phyloP scores from a whole-genome alignment of 805 yeast genomes.

The Zygotorulaspora florentina region DNA sequence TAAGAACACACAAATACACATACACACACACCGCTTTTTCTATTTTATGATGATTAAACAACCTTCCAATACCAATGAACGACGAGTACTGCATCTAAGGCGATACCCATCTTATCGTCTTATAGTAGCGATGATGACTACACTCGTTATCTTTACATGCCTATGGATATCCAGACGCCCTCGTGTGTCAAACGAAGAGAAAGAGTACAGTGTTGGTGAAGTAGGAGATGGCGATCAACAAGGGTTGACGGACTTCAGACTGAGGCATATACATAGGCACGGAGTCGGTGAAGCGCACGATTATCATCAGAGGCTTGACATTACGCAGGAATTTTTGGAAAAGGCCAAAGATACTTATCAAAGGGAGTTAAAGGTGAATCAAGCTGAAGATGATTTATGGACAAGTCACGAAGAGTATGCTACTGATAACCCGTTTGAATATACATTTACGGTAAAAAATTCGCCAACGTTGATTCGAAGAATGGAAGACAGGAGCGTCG shows the following conservation, averaged over 20 bases:
- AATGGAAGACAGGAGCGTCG: conserved; percentile 49
- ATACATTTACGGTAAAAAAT: conserved; percentile 16
- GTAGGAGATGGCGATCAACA: neutral
- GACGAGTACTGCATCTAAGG: no score
- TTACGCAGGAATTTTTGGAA: conserved; percentile 15
- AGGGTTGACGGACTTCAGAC: conserved; percentile 11
- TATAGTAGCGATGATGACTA: no score
- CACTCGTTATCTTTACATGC: no score
- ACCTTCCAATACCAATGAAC: no score
- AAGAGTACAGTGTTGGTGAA: neutral
- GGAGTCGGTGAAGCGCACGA: conserved; percentile 17
- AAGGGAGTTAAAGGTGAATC: conserved; percentile 2
- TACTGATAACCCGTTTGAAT: conserved; percentile 27
- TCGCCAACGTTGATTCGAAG: conserved; percentile 32
- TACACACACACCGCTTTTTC: no score
- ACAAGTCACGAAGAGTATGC: conserved; percentile 13
- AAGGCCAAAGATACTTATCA: conserved; percentile 18
- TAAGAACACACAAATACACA: no score
- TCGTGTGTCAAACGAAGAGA: neutral
- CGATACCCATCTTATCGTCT: no score
- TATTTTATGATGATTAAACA: no score
- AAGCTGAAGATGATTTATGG: conserved; percentile 19
- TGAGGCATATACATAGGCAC: conserved; percentile 26
- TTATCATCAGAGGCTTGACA: conserved; percentile 20
- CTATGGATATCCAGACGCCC: no score